These are phyloP conservation scores for Corylus heterophylla DNA, from an alignment of 306 rosid species.

Conservation along the genomic window DNA sequence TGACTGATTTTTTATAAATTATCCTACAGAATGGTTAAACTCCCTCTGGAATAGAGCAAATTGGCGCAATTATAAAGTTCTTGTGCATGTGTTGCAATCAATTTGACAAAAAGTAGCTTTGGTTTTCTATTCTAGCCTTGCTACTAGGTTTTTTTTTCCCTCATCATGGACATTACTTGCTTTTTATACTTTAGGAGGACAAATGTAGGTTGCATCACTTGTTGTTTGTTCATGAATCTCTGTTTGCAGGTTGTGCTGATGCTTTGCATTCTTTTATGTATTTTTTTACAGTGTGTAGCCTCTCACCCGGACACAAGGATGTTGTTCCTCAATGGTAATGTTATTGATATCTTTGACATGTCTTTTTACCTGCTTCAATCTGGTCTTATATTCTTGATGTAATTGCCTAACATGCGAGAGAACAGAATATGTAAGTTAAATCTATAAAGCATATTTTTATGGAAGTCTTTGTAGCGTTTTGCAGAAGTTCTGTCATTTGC, in stretches of 20 bases:
- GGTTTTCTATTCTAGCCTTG: background rate
- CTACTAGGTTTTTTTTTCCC: no score
- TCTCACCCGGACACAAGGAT: conserved; percentile 83
- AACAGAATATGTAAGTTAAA: background rate
- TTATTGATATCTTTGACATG: conserved; percentile 27
- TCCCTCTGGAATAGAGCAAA: background rate
- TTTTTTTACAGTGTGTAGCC: conserved; percentile 70
- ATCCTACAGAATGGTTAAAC: background rate
- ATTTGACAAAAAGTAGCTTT: background rate
- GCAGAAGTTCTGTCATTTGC: background rate
- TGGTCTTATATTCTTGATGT: conserved; percentile 21
- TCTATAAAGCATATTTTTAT: background rate
- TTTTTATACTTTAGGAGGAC: background rate
- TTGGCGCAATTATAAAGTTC: background rate
- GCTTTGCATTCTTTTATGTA: conserved; percentile 18
- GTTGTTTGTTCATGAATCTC: conserved; percentile 1
- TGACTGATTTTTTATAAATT: background rate
- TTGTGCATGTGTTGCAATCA: background rate
- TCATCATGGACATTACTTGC: no score
- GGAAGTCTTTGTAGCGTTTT: background rate
- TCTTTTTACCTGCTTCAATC: conserved; percentile 15
- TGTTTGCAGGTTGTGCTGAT: conserved; percentile 13
- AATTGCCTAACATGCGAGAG: conserved; percentile 2
- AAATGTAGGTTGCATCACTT: background rate
- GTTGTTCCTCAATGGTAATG: conserved; percentile 78